phyloP scores from a whole-genome alignment of 306 rosid species.

The Cucurbita maxima region DNA sequence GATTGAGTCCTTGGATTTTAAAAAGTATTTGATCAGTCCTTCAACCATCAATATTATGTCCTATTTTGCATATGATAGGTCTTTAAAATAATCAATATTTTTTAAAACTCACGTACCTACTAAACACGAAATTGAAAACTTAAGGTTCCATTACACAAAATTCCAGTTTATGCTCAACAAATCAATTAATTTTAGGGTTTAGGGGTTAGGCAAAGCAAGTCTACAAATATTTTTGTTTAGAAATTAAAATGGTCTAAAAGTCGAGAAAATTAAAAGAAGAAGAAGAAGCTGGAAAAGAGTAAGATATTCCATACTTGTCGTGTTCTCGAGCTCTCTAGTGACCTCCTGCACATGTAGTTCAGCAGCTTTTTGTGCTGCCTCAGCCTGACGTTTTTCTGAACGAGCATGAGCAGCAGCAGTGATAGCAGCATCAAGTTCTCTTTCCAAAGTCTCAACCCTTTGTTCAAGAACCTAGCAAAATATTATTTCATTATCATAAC shows the following conservation, averaged over 20 bases:
- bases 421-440: constrained; percentile 90
- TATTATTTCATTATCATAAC: not conserved
- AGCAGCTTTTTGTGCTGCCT: constrained; percentile 69
- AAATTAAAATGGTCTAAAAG: not conserved
- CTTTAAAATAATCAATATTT: too few species aligned
- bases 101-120: too few species aligned
- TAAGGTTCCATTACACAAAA: too few species aligned
- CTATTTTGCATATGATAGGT: too few species aligned
- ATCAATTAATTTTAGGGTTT: too few species aligned
- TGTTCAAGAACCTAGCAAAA: constrained; percentile 52
- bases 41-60: too few species aligned
- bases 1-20: too few species aligned
- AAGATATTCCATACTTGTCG: constrained; percentile 48
- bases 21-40: too few species aligned
- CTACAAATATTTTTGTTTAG: not conserved
- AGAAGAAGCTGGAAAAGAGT: not conserved
- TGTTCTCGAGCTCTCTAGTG: constrained; percentile 86
- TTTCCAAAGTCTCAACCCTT: constrained; percentile 69
- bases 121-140: too few species aligned
- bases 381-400: constrained; percentile 79
- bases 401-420: constrained; percentile 82
- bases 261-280: not conserved
- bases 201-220: not conserved
- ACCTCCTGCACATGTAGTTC: constrained; percentile 60
- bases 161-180: too few species aligned